Evolutionary conservation across 805 yeast genomes (phyloP).

Genomic region (Saccharomyces eubayanus): DNA sequence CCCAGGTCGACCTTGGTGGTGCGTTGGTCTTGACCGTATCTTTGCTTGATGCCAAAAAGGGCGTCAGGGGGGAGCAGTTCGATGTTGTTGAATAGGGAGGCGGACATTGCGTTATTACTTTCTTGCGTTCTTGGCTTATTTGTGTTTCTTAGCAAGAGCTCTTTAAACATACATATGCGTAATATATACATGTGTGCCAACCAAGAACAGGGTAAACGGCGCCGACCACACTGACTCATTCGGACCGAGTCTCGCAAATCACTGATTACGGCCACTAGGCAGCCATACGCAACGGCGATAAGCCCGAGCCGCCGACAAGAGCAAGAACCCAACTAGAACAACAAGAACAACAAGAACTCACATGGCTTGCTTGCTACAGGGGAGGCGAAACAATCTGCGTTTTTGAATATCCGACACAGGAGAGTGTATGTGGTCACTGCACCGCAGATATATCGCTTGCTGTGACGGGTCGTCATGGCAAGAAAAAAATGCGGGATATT

Average conservation of each 20-base stretch:
- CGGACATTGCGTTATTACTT: conserved; percentile 11
- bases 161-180: background rate
- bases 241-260: background rate
- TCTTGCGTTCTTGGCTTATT: background rate
- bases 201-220: background rate
- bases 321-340: background rate
- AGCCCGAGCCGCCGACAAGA: background rate
- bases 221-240: background rate
- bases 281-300: background rate
- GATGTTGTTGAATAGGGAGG: conserved; percentile 36
- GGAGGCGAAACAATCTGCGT: too few relatives aligned
- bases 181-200: background rate
- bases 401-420: too few relatives aligned
- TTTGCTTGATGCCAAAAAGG: conserved; percentile 69
- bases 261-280: background rate
- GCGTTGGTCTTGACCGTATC: conserved; percentile 52
- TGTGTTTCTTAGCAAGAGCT: background rate
- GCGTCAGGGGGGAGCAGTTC: conserved; percentile 77
- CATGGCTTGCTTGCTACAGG: too few relatives aligned
- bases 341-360: background rate
- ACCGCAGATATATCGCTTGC: too few relatives aligned
- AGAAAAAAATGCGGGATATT: too few relatives aligned
- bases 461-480: too few relatives aligned
- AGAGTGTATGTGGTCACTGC: too few relatives aligned
- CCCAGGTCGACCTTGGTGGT: conserved; percentile 73